phyloP scores from a whole-genome alignment of 148 eudicot species.

The Vaccinium darrowii region DNA sequence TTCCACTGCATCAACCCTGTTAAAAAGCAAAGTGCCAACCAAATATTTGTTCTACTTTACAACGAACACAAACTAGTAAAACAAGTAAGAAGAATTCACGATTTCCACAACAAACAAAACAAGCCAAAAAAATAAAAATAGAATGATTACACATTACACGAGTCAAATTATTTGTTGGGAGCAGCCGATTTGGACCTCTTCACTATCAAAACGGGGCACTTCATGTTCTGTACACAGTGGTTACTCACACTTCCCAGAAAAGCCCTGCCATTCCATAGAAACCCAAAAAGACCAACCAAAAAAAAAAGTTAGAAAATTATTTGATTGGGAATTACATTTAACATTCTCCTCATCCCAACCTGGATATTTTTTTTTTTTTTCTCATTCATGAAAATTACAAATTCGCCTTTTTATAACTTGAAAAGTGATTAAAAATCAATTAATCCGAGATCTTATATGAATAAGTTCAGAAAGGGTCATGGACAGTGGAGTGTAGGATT shows the following conservation, averaged over 20 bases:
- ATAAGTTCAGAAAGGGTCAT: too few species aligned
- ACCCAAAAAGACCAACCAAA: neutral
- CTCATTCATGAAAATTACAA: neutral
- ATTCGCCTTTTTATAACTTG: neutral
- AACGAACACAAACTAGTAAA: neutral
- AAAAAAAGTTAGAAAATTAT: neutral
- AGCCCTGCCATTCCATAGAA: conserved; percentile 37
- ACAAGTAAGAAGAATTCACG: neutral
- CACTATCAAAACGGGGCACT: conserved; percentile 73
- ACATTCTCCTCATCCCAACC: neutral
- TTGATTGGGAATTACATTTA: neutral
- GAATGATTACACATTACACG: neutral
- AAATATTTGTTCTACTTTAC: neutral
- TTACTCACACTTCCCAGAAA: conserved; percentile 75
- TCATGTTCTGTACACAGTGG: conserved; percentile 67
- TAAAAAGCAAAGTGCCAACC: neutral
- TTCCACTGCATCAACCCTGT: too few species aligned
- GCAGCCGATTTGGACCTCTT: conserved; percentile 51
- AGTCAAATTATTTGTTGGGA: neutral
- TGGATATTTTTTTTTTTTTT: neutral
- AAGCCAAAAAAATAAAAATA: neutral
- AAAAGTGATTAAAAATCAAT: neutral
- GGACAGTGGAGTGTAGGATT: too few species aligned
- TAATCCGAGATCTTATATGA: too few species aligned
- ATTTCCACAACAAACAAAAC: neutral